These are phyloP conservation scores for Arxiozyma bovina DNA, from an alignment of 1,139 yeast genomes.

Conservation along the genomic window DNA sequence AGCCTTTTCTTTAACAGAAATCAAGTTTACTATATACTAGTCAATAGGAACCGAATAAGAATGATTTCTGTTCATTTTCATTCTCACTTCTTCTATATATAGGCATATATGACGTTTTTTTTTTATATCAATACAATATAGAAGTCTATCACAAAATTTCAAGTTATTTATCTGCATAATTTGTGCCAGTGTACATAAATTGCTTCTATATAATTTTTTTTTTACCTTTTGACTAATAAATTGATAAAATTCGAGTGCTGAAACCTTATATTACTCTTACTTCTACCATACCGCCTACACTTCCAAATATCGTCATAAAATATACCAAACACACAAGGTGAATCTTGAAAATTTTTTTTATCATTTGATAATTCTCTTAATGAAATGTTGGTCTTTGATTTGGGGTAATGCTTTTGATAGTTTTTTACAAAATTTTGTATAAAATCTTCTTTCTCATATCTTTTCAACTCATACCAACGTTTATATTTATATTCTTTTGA, in stretches of 20 bases:
- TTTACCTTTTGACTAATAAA: constrained; percentile 9
- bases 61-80: too few species aligned
- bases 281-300: not conserved
- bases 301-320: constrained; percentile 28
- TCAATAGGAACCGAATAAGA: not conserved
- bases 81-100: not conserved
- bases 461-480: constrained; percentile 22
- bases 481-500: constrained; percentile 10
- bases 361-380: constrained; percentile 17
- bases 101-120: too few species aligned
- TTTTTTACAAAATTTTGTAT: constrained; percentile 22
- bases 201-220: too few species aligned
- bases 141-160: not conserved
- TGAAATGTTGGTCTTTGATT: constrained; percentile 27
- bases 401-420: constrained; percentile 24
- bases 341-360: constrained; percentile 12
- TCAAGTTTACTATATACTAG: not conserved
- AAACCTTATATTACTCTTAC: not conserved
- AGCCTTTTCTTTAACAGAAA: too few species aligned
- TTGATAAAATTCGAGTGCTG: constrained; percentile 12
- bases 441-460: constrained; percentile 22
- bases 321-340: constrained; percentile 28
- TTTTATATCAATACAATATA: not conserved
- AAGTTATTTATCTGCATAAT: not conserved
- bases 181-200: not conserved